These are phyloP conservation scores for Brasenia schreberi DNA, from an alignment of 164 flowering plant species.

Conservation along the genomic window DNA sequence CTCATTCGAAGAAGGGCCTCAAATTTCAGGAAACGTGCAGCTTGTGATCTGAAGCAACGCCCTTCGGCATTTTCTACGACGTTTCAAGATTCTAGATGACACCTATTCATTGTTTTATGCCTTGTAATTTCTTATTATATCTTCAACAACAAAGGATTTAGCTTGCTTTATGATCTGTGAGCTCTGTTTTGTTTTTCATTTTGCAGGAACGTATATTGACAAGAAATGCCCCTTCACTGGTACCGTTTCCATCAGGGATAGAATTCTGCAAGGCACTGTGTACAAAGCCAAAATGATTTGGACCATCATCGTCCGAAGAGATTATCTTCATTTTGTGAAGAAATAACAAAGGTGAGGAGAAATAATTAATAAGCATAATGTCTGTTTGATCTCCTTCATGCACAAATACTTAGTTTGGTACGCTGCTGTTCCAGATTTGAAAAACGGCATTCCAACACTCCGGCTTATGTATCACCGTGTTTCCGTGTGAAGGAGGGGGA, in stretches of 20 bases:
- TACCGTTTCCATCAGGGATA: conserved; percentile 25
- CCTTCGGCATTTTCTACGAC: too few species aligned
- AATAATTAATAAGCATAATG: background rate
- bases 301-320: conserved; percentile 28
- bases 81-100: too few species aligned
- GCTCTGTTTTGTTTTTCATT: background rate
- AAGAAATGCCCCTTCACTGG: conserved; percentile 21
- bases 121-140: background rate
- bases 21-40: too few species aligned
- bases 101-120: background rate
- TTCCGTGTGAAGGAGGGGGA: conserved; percentile 22
- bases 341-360: conserved; percentile 22
- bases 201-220: conserved; percentile 18
- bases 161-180: background rate
- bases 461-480: conserved; percentile 18
- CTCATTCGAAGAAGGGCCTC: too few species aligned
- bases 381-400: background rate
- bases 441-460: conserved; percentile 19
- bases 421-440: conserved; percentile 11
- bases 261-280: conserved; percentile 23
- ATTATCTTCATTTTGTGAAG: conserved; percentile 32
- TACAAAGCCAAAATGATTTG: conserved; percentile 23
- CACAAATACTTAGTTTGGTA: background rate
- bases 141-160: background rate
- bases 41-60: too few species aligned